A percentile compares a stretch with the other conserved stretches of the same genome.
Conservation (phyloP, 1,284 basidiomycete genomes). For the Apiotrichum domesticum region DNA sequence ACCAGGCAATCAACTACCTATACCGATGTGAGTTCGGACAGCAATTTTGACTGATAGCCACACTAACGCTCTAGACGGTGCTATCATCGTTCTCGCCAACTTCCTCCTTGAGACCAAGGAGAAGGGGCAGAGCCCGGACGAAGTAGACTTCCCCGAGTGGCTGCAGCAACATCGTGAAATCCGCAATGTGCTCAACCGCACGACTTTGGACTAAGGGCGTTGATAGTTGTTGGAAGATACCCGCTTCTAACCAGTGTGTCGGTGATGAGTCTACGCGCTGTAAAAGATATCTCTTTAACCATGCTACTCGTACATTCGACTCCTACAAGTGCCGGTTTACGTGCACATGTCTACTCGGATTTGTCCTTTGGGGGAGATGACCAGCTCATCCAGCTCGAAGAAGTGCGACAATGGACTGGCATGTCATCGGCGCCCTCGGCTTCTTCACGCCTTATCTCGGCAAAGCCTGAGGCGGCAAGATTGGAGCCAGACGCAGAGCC, state of each 20-base stretch:
- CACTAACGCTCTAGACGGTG: constrained; percentile 58
- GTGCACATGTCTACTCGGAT: neutral
- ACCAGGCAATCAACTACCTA: constrained; percentile 77
- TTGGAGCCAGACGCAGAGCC: constrained; percentile 16
- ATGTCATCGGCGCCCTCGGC: constrained; percentile 19
- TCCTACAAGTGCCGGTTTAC: too few relatives aligned
- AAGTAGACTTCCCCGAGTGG: constrained; percentile 67
- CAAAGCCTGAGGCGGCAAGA: constrained; percentile 19
- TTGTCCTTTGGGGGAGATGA: constrained; percentile 8
- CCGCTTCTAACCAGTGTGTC: too few relatives aligned
- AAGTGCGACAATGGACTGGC: neutral
- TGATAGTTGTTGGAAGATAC: too few relatives aligned
- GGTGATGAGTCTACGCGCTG: too few relatives aligned
- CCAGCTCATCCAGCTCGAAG: constrained; percentile 11
- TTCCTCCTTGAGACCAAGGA: constrained; percentile 75
- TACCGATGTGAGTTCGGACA: constrained; percentile 47
- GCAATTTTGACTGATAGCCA: too few relatives aligned
- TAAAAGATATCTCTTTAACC: too few relatives aligned
- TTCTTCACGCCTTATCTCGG: constrained; percentile 38
- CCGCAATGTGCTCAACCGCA: constrained; percentile 63
- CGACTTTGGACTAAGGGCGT: constrained; percentile 59
- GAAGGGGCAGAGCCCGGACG: constrained; percentile 47
- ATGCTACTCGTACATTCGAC: neutral
- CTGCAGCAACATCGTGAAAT: constrained; percentile 77
- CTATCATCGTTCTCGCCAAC: constrained; percentile 90